Conservation (phyloP, 768 basidiomycete species). For the Psilocybe cubensis region DNA sequence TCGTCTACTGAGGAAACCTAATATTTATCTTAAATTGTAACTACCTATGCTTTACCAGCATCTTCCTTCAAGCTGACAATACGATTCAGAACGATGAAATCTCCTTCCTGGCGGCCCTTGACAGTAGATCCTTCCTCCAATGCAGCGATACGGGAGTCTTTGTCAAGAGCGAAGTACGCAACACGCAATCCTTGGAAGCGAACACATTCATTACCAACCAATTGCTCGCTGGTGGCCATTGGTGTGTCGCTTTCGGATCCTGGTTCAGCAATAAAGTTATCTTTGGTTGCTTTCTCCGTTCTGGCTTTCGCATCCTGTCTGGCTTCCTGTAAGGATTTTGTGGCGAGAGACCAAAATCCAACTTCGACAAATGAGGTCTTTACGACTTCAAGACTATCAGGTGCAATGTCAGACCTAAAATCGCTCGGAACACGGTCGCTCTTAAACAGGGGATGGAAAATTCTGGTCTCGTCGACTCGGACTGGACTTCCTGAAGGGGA, state of each 20-base stretch:
- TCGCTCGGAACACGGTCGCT: conserved; percentile 88
- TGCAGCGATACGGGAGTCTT: conserved; percentile 72
- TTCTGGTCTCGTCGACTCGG: conserved; percentile 82
- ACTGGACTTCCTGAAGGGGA: conserved; percentile 80
- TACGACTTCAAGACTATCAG: conserved; percentile 79
- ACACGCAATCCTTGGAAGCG: conserved; percentile 97
- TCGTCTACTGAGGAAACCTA: neutral
- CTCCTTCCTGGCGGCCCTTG: conserved; percentile 61
- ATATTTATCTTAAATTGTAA: neutral
- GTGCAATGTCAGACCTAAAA: conserved; percentile 82
- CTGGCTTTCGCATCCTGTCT: conserved; percentile 63
- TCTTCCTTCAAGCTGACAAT: conserved; percentile 97
- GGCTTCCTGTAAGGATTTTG: conserved; percentile 65
- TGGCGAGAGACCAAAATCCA: conserved; percentile 87
- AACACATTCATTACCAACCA: conserved; percentile 89
- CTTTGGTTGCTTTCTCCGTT: conserved; percentile 61
- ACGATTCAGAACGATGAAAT: conserved; percentile 85
- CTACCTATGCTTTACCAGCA: conserved; percentile 63
- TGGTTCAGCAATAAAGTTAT: conserved; percentile 37
- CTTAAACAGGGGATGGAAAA: conserved; percentile 94
- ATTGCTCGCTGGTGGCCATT: conserved; percentile 73
- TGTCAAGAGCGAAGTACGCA: conserved; percentile 94
- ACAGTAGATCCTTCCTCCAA: conserved; percentile 57
- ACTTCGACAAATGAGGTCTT: conserved; percentile 85
- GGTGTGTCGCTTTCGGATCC: conserved; percentile 59